Evolutionary conservation across 768 basidiomycete species (phyloP).

Genomic region (Lentinula edodes): DNA sequence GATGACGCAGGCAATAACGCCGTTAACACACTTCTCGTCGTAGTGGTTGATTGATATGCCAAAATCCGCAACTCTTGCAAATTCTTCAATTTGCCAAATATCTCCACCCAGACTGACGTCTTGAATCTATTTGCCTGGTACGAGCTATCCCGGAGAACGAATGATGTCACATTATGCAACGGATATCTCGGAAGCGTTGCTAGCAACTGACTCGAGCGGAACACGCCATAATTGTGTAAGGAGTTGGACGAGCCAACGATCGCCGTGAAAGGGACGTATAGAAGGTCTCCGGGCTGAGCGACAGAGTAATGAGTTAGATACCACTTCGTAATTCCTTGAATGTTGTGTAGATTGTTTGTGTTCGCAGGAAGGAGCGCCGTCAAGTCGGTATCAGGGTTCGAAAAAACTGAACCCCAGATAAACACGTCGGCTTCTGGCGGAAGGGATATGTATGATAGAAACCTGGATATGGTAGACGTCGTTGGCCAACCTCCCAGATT

Average conservation of each 20-base stretch:
- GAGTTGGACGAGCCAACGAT: background rate
- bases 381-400: background rate
- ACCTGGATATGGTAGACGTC: background rate
- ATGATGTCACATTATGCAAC: background rate
- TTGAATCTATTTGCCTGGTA: conserved; percentile 4
- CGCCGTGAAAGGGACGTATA: conserved; percentile 3
- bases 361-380: background rate
- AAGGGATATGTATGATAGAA: background rate
- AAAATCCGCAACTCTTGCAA: conserved; percentile 3
- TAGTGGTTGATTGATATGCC: conserved; percentile 1
- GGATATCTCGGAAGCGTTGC: background rate
- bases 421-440: background rate
- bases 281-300: background rate
- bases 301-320: conserved; percentile 5
- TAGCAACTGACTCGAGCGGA: background rate
- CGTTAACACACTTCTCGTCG: conserved; percentile 3
- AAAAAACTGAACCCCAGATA: conserved; percentile 2
- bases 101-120: background rate
- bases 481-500: conserved; percentile 1
- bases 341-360: background rate
- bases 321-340: background rate
- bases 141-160: conserved; percentile 3
- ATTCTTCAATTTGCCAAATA: background rate
- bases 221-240: conserved; percentile 4
- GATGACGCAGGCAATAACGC: background rate